These are phyloP conservation scores for Pezicula carpinea DNA, from an alignment of 2,329 filamentous ascomycete genomes.

Conservation along the genomic window DNA sequence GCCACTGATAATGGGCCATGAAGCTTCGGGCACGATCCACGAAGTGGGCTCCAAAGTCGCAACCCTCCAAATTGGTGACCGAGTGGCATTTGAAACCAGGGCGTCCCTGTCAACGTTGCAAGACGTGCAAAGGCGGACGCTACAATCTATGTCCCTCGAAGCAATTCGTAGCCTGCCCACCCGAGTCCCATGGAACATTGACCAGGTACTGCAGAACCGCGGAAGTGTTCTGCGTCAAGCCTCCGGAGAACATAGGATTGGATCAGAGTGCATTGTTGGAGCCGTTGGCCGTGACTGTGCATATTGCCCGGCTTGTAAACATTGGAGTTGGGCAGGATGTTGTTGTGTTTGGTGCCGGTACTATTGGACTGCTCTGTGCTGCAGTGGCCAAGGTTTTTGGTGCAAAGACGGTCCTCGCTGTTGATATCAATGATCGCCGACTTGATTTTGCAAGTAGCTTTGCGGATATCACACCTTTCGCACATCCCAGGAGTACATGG, in stretches of 20 bases:
- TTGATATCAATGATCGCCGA: constrained; percentile 39
- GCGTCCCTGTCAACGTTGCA: constrained; percentile 39
- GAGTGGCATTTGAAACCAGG: constrained; percentile 45
- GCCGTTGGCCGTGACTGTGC: constrained; percentile 25
- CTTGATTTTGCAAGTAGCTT: constrained; percentile 38
- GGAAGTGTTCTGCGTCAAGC: constrained; percentile 41
- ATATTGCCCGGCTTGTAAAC: not conserved
- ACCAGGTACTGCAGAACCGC: constrained; percentile 43
- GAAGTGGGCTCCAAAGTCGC: constrained; percentile 12
- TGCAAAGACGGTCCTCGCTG: constrained; percentile 39
- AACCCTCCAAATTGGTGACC: constrained; percentile 29
- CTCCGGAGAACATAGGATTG: constrained; percentile 39
- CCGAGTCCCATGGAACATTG: constrained; percentile 41
- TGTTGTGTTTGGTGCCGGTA: constrained; percentile 42
- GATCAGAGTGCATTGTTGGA: constrained; percentile 50
- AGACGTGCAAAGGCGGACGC: constrained; percentile 34
- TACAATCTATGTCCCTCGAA: constrained; percentile 40
- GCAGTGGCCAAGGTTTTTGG: constrained; percentile 42
- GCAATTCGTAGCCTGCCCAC: constrained; percentile 45
- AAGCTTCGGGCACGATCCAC: constrained; percentile 32
- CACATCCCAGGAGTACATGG: constrained; percentile 26
- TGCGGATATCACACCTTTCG: constrained; percentile 20
- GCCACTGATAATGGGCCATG: constrained; percentile 44
- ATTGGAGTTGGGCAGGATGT: not conserved
- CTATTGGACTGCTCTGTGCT: constrained; percentile 42